Conservation (phyloP, 1,139 yeast genomes). For the Debaryomycetaceae sp. region DNA sequence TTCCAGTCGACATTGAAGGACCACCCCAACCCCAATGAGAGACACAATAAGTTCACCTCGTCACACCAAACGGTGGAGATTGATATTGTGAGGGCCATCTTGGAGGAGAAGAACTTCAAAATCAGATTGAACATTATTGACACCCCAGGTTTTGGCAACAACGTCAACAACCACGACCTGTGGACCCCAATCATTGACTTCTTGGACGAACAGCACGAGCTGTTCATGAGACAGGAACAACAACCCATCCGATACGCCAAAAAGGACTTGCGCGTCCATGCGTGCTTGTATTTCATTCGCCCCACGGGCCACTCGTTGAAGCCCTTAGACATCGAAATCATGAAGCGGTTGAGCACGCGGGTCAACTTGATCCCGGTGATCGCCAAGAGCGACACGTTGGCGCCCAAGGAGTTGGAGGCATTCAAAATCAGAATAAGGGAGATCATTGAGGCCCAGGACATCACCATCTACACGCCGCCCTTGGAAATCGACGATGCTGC, state of each 20-base stretch:
- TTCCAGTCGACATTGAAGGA: constrained; percentile 70
- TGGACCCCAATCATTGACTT: constrained; percentile 95
- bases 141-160: constrained; percentile 98
- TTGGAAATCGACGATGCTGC: constrained; percentile 70
- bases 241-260: constrained; percentile 73
- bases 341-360: constrained; percentile 82
- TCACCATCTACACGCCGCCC: constrained; percentile 87
- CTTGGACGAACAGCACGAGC: constrained; percentile 94
- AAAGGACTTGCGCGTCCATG: constrained; percentile 90
- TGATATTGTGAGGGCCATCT: constrained; percentile 81
- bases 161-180: constrained; percentile 85
- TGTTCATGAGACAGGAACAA: constrained; percentile 92
- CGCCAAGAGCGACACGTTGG: constrained; percentile 91
- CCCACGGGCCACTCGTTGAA: constrained; percentile 95
- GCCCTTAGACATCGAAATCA: constrained; percentile 91
- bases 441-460: constrained; percentile 87
- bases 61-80: constrained; percentile 87
- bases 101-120: constrained; percentile 88
- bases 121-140: constrained; percentile 85
- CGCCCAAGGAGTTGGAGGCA: constrained; percentile 72
- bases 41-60: constrained; percentile 61
- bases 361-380: constrained; percentile 93
- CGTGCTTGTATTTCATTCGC: constrained; percentile 88
- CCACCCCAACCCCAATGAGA: constrained; percentile 58
- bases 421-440: constrained; percentile 88